Evolutionary conservation across 148 eudicot genomes (phyloP), one percentile per base, ranked within the genome.

Genomic region (Heliamphora exappendiculata): DNA sequence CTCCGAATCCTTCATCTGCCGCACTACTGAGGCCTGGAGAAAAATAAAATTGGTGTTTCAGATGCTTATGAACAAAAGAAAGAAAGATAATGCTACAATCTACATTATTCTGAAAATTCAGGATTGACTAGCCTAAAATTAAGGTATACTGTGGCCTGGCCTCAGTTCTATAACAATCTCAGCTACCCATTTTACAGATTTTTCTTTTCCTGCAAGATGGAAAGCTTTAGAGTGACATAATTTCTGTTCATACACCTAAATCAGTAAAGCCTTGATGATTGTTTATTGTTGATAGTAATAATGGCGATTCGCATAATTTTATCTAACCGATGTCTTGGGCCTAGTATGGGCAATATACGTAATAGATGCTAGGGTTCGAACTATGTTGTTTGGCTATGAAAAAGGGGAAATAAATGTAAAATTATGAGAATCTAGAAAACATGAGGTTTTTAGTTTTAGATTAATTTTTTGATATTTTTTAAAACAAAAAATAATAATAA

Each of bases 1-100:
- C 87, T 95, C 98, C 1, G 98, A 91, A 73, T 95, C 98, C 80
- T 95, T 95, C 97, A 95, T 92, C 81, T 95, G 98, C 76, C 98
- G 86, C 39, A 95, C 93, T 58, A 95, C 88, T 2, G 98, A 95
- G 37, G 97, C 98, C 98, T 95, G 90, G 75, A 49, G 37, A 55
- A 72, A 33, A 73, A 59, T 42, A 77, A 84, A n/a, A 70, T 28
- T 11, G 55, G 51, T 31, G 6, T 31, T 9, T 39, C 26, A 55
- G 77, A 59, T 50, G 54, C 31, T 54, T 41, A 69, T 13, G 42
- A 60, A 31, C 10, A 77, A 33, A 9, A 42, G 24, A 31, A 2
- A 34, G 49, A 63, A 29, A 50, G 69, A 36, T 3, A 59, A 19
- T 28, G 41, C 8, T 29, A 42, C 6, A 31, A 26, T 20, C n/a